These are phyloP conservation scores for Yamadazyma phyllophila DNA, from an alignment of 805 yeast species.

Conservation along the genomic window DNA sequence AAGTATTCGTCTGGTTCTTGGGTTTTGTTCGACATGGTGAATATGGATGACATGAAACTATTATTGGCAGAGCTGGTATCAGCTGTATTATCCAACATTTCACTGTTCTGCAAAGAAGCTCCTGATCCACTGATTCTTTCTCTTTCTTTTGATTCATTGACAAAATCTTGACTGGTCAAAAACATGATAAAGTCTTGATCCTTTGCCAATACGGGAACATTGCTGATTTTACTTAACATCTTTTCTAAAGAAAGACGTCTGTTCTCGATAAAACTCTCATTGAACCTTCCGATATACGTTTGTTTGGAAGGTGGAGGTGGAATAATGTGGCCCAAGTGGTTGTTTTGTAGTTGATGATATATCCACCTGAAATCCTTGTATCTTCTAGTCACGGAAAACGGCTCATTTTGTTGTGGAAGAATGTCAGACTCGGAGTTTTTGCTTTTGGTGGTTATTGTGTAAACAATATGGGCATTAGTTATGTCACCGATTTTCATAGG, in stretches of 20 bases:
- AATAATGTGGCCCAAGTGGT: conserved; percentile 85
- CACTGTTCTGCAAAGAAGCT: conserved; percentile 39
- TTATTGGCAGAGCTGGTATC: conserved; percentile 24
- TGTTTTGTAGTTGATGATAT: conserved; percentile 79
- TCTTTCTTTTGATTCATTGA: conserved; percentile 64
- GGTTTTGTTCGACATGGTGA: conserved; percentile 65
- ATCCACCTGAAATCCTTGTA: conserved; percentile 94
- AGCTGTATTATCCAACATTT: conserved; percentile 33
- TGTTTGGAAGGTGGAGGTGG: conserved; percentile 95
- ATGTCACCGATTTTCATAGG: conserved; percentile 91
- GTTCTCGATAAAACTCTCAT: conserved; percentile 83
- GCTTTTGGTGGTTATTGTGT: conserved; percentile 67
- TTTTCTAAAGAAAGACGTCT: conserved; percentile 80
- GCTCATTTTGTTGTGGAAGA: conserved; percentile 33
- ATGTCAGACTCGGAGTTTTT: conserved; percentile 33
- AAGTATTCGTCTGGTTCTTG: conserved; percentile 81
- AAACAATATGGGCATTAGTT: conserved; percentile 84
- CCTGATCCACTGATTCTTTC: conserved; percentile 58
- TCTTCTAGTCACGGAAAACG: conserved; percentile 63
- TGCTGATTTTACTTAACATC: conserved; percentile 76
- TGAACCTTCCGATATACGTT: conserved; percentile 88
- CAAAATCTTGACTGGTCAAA: conserved; percentile 69
- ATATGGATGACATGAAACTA: conserved; percentile 69
- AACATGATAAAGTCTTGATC: conserved; percentile 81
- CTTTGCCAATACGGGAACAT: conserved; percentile 51